phyloP scores from a whole-genome alignment of 2,329 filamentous ascomycete species.

The Phyllosticta citriasiana region DNA sequence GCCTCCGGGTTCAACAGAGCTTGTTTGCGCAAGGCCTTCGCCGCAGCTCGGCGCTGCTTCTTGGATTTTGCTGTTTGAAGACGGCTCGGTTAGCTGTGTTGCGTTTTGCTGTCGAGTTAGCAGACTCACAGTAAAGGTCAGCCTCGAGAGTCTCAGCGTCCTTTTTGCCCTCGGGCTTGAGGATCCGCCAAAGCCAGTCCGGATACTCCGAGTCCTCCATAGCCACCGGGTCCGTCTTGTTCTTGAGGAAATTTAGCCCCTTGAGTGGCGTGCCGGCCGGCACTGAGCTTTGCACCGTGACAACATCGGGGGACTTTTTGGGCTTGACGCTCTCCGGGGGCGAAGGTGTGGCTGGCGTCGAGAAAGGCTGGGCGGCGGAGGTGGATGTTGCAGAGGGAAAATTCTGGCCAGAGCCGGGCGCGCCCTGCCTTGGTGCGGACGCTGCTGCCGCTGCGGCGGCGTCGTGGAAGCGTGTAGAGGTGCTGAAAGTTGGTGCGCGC shows the following conservation, averaged over 20 bases:
- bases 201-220: constrained; percentile 68
- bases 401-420: constrained; percentile 19
- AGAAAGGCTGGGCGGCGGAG: constrained; percentile 37
- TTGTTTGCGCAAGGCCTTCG: constrained; percentile 54
- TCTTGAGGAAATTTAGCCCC: constrained; percentile 71
- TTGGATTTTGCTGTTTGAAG: constrained; percentile 66
- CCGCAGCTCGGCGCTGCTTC: constrained; percentile 64
- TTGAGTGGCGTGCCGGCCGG: constrained; percentile 59
- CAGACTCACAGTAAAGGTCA: constrained; percentile 70
- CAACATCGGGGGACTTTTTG: constrained; percentile 22
- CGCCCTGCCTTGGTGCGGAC: constrained; percentile 19
- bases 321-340: constrained; percentile 19
- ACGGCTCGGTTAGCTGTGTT: not conserved
- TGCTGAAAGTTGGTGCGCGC: constrained; percentile 18
- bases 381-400: constrained; percentile 34
- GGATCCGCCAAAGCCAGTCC: constrained; percentile 65
- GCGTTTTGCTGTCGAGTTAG: not conserved
- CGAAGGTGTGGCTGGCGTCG: constrained; percentile 26
- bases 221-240: constrained; percentile 61
- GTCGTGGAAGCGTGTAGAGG: constrained; percentile 15
- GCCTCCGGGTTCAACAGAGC: constrained; percentile 56
- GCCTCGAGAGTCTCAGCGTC: constrained; percentile 47
- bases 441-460: constrained; percentile 19
- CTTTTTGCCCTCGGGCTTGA: constrained; percentile 50
- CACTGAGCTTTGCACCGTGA: constrained; percentile 36